Evolutionary conservation across 1,139 yeast species (phyloP).

Genomic region (Suhomyces terraborum): DNA sequence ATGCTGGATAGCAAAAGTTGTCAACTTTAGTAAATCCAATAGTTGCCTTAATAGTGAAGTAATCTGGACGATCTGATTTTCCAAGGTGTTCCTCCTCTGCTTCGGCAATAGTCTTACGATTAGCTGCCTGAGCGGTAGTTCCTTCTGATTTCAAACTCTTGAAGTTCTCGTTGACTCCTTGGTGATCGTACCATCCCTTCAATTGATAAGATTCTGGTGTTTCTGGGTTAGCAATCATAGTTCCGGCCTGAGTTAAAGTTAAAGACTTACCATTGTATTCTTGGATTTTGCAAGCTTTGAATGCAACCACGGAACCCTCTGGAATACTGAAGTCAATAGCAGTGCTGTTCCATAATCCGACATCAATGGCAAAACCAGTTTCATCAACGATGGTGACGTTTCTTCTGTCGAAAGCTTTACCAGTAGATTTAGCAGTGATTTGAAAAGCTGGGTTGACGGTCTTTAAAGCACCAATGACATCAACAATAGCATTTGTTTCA

Average conservation of each 20-base stretch:
- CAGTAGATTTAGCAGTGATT: constrained; percentile 88
- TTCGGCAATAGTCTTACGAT: constrained; percentile 66
- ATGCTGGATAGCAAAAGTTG: constrained; percentile 88
- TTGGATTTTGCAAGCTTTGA: constrained; percentile 86
- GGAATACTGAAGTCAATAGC: constrained; percentile 75
- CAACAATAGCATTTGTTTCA: constrained; percentile 74
- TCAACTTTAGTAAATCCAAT: constrained; percentile 72
- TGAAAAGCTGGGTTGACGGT: constrained; percentile 73
- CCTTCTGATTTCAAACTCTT: constrained; percentile 55
- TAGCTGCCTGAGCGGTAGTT: constrained; percentile 35
- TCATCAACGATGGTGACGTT: constrained; percentile 86
- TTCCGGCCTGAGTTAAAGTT: constrained; percentile 78
- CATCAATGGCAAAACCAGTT: constrained; percentile 69
- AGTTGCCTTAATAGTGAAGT: constrained; percentile 72
- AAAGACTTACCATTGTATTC: constrained; percentile 89
- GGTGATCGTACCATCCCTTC: constrained; percentile 93
- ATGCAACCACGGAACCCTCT: constrained; percentile 86
- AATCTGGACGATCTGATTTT: constrained; percentile 71
- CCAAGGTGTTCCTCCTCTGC: constrained; percentile 76
- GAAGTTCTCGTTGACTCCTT: constrained; percentile 65
- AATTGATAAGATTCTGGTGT: constrained; percentile 82
- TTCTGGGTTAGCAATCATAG: constrained; percentile 80
- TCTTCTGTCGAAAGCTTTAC: constrained; percentile 89
- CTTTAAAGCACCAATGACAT: constrained; percentile 84
- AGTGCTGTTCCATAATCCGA: constrained; percentile 89